Base-by-base conservation (phyloP, 345 rosid genomes). In the Hibiscus tridactylites region DNA sequence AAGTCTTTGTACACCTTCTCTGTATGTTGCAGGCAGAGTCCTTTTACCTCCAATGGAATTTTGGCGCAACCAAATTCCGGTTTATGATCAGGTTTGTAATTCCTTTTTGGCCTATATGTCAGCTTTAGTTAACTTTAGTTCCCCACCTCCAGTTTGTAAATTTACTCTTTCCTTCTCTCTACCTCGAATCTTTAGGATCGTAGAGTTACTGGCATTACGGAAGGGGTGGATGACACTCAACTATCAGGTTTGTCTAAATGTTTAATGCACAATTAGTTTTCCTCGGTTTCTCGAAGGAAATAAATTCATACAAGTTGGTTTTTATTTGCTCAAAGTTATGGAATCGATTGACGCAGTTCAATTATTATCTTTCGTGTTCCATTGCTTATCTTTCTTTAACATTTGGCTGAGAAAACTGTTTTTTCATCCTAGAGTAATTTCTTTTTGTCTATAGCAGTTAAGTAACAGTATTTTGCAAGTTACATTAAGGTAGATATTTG, bases 21-120 rank as follows among this genome's bases (percentile, higher is more conserved):
- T 44, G 37, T 65, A 50, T 72, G 50, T 80, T 78, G 79, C 88
- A 93, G 98, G 98, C 70, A 87, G 97, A 79, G 57, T 88, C 61
- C 92, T 93, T 62, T 59, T 91, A 70, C 92, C 97, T 68, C 10
- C 17, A 19, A 76, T 93, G 59, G 90, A 89, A 63, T 93, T 81
- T 81, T 93, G 97, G 97, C 91, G 91, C 71, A 89, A 91, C 79
- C 88, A 93, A 85, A 66, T 85, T 66, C 83, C 93, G 19, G 81
- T 93, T 69, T 91, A 93, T 78, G 96, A 88, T 79, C 77, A 44
- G 85, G 93, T 88, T 59, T 70, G 84, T 76, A 35, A n/a, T 64
- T 54, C 66, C 35, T 9, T 61, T 65, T 33, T 58, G 35, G 53
- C 68, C 31, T 53, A 60, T 63, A 53, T 33, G 8, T 35, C 59